Evolutionary conservation across 805 yeast genomes (phyloP).

Genomic region (Ogataea pini): DNA sequence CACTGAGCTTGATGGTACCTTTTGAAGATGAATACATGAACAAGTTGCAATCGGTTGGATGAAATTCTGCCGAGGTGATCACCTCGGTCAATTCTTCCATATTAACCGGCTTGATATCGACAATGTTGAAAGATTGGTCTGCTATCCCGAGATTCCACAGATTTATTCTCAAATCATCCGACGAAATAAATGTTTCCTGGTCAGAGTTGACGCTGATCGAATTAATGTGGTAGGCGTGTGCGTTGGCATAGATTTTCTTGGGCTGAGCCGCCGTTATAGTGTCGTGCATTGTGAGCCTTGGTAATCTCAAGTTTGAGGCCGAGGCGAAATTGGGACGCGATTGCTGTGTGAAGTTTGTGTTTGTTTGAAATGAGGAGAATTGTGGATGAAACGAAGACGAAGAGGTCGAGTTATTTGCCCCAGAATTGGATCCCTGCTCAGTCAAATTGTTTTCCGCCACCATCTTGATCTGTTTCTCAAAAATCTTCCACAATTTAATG

Average conservation of each 20-base stretch:
- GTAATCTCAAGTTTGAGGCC: constrained; percentile 60
- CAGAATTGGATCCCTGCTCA: constrained; percentile 32
- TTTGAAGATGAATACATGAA: constrained; percentile 95
- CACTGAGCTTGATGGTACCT: constrained; percentile 93
- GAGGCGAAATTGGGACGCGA: constrained; percentile 24
- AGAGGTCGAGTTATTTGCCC: constrained; percentile 13
- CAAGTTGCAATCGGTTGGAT: constrained; percentile 86
- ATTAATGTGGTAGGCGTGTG: constrained; percentile 97
- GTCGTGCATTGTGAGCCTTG: constrained; percentile 90
- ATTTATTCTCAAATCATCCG: constrained; percentile 94
- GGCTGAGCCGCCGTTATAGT: constrained; percentile 95
- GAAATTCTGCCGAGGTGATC: constrained; percentile 94
- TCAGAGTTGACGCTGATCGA: constrained; percentile 93
- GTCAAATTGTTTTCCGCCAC: constrained; percentile 88
- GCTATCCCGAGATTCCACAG: constrained; percentile 94
- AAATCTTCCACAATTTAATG: constrained; percentile 96
- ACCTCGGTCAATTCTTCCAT: constrained; percentile 99
- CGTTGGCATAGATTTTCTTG: constrained; percentile 86
- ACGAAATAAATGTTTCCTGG: constrained; percentile 89
- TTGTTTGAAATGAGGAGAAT: constrained; percentile 30
- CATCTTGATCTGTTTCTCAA: constrained; percentile 86
- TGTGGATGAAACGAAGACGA: constrained; percentile 25
- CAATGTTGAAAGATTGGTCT: constrained; percentile 94
- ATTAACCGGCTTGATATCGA: constrained; percentile 95
- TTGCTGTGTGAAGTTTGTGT: constrained; percentile 24